Conservation (phyloP, 2,329 filamentous ascomycete species). For the Arthroderma uncinatum region DNA sequence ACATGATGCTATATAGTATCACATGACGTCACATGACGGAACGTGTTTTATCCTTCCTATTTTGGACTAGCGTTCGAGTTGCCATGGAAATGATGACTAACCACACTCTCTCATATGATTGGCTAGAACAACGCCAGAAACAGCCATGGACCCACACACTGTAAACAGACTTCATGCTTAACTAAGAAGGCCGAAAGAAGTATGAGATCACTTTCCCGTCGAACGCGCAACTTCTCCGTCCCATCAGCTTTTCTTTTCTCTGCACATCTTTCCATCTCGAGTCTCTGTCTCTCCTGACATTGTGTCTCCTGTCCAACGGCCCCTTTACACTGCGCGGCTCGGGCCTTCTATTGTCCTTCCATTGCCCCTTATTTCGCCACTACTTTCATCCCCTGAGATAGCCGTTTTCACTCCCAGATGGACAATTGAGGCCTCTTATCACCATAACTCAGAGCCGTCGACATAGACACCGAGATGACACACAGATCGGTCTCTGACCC, state of each 20-base stretch:
- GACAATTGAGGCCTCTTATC: not conserved
- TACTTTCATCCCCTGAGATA: not conserved
- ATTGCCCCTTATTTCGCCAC: not conserved
- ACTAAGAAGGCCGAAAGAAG: not conserved
- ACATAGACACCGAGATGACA: not conserved
- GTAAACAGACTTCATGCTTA: too few species aligned
- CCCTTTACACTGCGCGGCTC: too few species aligned
- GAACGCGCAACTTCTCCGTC: too few species aligned
- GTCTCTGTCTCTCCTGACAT: not conserved
- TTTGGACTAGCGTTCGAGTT: not conserved
- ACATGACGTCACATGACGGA: not conserved
- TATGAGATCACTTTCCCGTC: not conserved
- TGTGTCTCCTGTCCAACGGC: too few species aligned
- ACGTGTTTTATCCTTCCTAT: not conserved
- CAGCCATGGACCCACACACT: not conserved
- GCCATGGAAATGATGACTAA: slow-evolving; percentile 1
- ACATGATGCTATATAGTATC: not conserved
- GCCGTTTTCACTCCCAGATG: not conserved
- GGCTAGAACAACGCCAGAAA: not conserved
- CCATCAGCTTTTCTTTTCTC: too few species aligned
- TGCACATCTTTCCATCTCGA: too few species aligned
- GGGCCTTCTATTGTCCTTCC: not conserved
- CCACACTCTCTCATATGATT: not conserved
- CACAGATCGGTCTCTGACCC: not conserved
- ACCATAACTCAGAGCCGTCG: not conserved